A percentile compares a stretch with the other conserved stretches of the same genome.
These are phyloP conservation scores for Arthrobotrys entomopaga DNA, from an alignment of 2,329 filamentous ascomycete genomes.

Conservation along the genomic window DNA sequence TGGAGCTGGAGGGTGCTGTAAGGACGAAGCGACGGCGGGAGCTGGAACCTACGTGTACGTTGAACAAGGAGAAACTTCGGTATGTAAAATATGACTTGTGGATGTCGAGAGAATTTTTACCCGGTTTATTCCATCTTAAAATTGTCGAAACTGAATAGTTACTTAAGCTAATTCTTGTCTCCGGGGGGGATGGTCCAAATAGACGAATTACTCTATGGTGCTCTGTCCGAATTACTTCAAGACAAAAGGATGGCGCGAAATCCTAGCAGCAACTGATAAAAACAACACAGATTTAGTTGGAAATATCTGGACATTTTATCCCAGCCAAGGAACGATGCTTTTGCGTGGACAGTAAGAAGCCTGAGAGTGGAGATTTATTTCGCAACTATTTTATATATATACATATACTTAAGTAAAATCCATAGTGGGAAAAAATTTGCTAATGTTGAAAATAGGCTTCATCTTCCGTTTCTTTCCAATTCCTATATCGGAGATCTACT, in stretches of 20 bases:
- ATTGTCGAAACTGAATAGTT: background rate
- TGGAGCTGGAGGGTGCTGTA: constrained; percentile 8
- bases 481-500: constrained; percentile 15
- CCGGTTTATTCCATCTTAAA: no score
- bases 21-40: background rate
- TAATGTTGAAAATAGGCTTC: no score
- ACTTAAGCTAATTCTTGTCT: background rate
- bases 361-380: background rate
- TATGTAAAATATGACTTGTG: background rate
- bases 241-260: background rate
- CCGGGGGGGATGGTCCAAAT: background rate
- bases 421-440: no score
- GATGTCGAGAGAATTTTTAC: background rate
- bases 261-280: background rate
- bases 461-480: constrained; percentile 14
- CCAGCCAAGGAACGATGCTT: constrained; percentile 16
- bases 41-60: constrained; percentile 19
- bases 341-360: constrained; percentile 16
- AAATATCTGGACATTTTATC: constrained; percentile 27
- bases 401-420: no score
- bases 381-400: background rate
- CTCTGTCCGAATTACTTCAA: constrained; percentile 23
- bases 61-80: background rate
- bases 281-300: background rate
- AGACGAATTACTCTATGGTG: constrained; percentile 17